Evolutionary conservation across 2,329 filamentous ascomycete species (phyloP), one percentile per base, ranked within the genome.

Genomic region (Cercospora nicotianae): DNA sequence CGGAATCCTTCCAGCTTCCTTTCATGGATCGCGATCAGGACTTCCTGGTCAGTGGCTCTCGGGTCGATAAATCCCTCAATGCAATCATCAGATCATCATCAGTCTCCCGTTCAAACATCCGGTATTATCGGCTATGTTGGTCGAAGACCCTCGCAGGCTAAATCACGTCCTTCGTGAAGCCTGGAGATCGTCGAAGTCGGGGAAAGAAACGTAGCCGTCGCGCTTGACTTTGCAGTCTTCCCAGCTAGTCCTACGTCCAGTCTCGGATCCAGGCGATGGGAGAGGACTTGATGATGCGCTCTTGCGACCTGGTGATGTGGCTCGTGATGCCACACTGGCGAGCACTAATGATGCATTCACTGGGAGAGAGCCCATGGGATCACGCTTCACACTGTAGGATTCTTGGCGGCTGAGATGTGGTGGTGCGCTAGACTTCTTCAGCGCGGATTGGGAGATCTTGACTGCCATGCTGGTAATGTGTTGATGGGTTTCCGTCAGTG

Each of bases 191-290:
- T 77, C 75, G 60, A 77, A 77, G 62, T 77, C 76, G 18, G 75
- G 75, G 58, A 78, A 78, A 18, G 70, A 73, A 67, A 77, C 74
- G 67, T 78, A 78, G 62, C 76, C 75, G 31, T 75, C 74, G 26
- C 75, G 71, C 67, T 75, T 73, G 28, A 70, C 67, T 68, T 69
- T 72, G 69, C 74, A 77, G 63, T 76, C 75, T 62, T 77, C 75
- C 75, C 76, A 77, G 64, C 73, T 76, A 58, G 71, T 72, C 26
- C 75, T 61, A n/a, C 72, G 70, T 28, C 69, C 67, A 4, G 55
- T 58, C 42, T 55, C 68, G n/a, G 66, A 57, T 31, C 45, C 69
- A 2, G 74, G 73, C 48, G 70, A 73, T 53, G 59, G 70, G 36
- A 64, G 60, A 16, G 67, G 70, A 64, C 68, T 73, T 20, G 67